Base-by-base conservation (phyloP, 2,329 filamentous ascomycete genomes). In the Calonectria henricotiae region DNA sequence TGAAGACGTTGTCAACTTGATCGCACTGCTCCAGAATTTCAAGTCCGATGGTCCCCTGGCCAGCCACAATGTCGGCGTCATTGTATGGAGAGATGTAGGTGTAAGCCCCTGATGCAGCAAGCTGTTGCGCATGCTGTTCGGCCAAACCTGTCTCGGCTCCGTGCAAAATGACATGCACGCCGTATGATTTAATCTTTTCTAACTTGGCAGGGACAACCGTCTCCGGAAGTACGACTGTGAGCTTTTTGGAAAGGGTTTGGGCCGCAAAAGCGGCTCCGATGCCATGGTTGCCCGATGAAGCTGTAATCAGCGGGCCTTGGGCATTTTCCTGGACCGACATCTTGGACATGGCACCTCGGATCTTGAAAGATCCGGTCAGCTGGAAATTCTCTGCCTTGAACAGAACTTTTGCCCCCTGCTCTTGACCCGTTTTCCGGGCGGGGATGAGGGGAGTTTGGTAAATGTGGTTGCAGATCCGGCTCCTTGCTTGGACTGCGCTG, bases 311-410 rank as follows among this genome's bases (percentile, higher is more conserved):
- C 1, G 58, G 71, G 12, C 49, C 55, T 12, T 32, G 35, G 23
- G 44, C 49, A 9, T 41, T 12, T 30, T 30, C 27, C 4, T 62
- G 39, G 1, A 68, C 70, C 11, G 76, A 76, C 37, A 78, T 71
- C 37, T 77, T 78, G 62, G 76, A 73, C 65, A 71, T 76, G 41
- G 76, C 76, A n/a, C 76, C 76, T 4, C 76, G 70, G 12, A 77
- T 17, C 54, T 78, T 78, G 71, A 78, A 77, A 11, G 76, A 78
- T 20, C 75, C 76, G 0, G 76, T 78, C 30, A 76, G 67, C 41
- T 77, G 75, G 12, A 77, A 76, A 43, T 78, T 78, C 30, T 78
- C 76, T 1, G 74, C 75, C 27, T 78, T 78, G 71, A 78, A 76
- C 3, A 58, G 4, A 5, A 58, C 51, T 11, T 58, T 58, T 4